phyloP scores from a whole-genome alignment of 768 basidiomycete genomes.

The Leccinum boreale region DNA sequence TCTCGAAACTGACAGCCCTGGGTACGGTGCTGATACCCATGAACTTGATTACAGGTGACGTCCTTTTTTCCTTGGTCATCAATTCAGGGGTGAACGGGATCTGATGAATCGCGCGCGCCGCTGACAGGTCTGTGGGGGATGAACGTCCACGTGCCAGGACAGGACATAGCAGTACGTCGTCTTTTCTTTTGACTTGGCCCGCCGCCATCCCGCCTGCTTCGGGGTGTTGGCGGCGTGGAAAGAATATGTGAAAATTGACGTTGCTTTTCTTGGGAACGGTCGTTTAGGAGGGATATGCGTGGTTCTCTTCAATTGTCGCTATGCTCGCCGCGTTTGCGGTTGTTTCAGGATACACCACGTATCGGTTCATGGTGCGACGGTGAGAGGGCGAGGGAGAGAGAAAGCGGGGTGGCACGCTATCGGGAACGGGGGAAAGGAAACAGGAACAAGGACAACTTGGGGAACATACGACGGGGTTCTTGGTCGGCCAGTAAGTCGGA shows the following conservation, averaged over 20 bases:
- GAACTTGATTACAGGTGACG: slow-evolving; percentile 88
- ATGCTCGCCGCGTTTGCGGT: slow-evolving; percentile 77
- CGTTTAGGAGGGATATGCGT: slow-evolving; percentile 50
- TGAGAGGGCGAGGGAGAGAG: neutral
- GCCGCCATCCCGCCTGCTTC: neutral
- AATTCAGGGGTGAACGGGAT: neutral
- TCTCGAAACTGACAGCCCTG: slow-evolving; percentile 93
- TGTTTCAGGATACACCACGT: slow-evolving; percentile 76
- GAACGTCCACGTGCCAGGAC: slow-evolving; percentile 96
- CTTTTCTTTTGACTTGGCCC: neutral
- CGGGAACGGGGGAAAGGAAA: neutral
- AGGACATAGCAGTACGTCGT: slow-evolving; percentile 47
- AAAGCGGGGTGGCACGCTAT: neutral
- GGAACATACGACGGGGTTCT: neutral
- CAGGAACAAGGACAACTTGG: neutral
- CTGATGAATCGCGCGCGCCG: neutral
- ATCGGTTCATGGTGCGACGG: slow-evolving; percentile 65
- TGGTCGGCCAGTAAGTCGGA: neutral
- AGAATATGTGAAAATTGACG: neutral
- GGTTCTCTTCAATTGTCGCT: slow-evolving; percentile 88
- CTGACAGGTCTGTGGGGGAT: slow-evolving; percentile 86
- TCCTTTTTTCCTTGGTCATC: neutral
- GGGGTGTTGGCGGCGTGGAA: neutral
- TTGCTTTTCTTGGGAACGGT: neutral
- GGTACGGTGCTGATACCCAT: slow-evolving; percentile 97